A percentile compares a stretch with the other conserved stretches of the same genome.
Conservation (phyloP, 345 rosid genomes). For the Abelmoschus esculentus region DNA sequence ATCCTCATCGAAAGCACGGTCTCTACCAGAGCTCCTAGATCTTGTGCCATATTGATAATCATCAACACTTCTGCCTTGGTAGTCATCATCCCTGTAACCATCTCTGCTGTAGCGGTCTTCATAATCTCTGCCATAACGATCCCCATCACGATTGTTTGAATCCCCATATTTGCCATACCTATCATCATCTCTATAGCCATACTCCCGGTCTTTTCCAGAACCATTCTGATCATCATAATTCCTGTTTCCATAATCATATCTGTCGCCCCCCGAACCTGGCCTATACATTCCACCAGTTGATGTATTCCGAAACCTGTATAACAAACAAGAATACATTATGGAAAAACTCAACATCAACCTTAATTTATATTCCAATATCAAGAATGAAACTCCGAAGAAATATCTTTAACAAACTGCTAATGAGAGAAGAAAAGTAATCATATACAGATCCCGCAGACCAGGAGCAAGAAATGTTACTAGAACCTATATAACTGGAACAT, state of each 20-base stretch:
- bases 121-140: conserved; percentile 35
- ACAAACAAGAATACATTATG: neutral
- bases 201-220: conserved; percentile 47
- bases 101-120: conserved; percentile 33
- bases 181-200: conserved; percentile 81
- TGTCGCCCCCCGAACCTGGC: conserved; percentile 2
- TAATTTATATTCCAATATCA: neutral
- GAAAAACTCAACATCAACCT: neutral
- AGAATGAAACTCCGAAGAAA: neutral
- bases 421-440: neutral
- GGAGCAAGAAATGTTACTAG: neutral
- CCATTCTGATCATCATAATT: neutral
- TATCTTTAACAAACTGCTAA: neutral
- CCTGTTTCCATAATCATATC: neutral
- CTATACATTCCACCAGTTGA: conserved; percentile 2
- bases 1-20: conserved; percentile 13
- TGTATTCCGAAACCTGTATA: neutral
- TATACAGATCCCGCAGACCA: neutral
- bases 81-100: conserved; percentile 70
- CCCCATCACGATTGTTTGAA: conserved; percentile 61
- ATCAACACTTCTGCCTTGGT: conserved; percentile 62
- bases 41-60: conserved; percentile 13
- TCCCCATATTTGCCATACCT: conserved; percentile 67
- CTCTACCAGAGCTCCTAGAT: conserved; percentile 20
- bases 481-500: neutral